Percentiles rank a stretch among this genome's conserved stretches.
Evolutionary conservation across 23 red algal genomes (phyloP).

Genomic region (Gracilaria gracilis): DNA sequence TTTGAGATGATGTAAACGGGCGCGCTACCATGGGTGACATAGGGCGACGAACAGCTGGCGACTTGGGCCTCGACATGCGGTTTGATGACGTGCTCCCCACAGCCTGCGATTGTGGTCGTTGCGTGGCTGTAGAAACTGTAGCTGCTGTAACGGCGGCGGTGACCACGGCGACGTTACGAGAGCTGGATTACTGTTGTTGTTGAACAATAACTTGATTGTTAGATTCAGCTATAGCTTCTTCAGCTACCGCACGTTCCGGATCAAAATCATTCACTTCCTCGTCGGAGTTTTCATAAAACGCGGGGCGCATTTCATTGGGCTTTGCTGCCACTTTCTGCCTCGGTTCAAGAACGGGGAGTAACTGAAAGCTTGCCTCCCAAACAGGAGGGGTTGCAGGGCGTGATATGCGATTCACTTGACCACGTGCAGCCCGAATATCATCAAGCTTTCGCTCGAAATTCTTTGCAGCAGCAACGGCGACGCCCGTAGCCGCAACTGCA

Average conservation of each 20-base stretch:
- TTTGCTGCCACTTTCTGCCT: constrained; percentile 42
- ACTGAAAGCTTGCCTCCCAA: constrained; percentile 66
- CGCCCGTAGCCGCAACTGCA: constrained; percentile 61
- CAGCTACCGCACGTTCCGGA: constrained; percentile 62
- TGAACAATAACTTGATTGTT: constrained; percentile 25
- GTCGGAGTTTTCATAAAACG: constrained; percentile 75
- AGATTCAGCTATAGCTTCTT: constrained; percentile 62
- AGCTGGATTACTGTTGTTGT: background rate
- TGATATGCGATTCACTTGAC: constrained; percentile 23
- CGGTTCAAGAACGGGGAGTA: constrained; percentile 20
- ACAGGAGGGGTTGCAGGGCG: constrained; percentile 36
- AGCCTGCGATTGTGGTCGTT: constrained; percentile 25
- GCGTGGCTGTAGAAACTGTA: constrained; percentile 1
- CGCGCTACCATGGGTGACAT: constrained; percentile 63
- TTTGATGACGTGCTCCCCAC: constrained; percentile 35
- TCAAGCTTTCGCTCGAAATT: constrained; percentile 62
- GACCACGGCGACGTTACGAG: background rate
- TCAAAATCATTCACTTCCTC: constrained; percentile 70
- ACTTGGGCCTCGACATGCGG: constrained; percentile 35
- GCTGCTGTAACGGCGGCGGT: background rate
- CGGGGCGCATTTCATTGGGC: constrained; percentile 32
- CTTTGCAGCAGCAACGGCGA: constrained; percentile 67
- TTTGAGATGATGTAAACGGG: constrained; percentile 11
- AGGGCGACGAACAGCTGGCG: constrained; percentile 59
- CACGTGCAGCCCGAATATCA: constrained; percentile 47